Base-by-base conservation (phyloP, 805 yeast genomes). In the Naumovozyma baii region DNA sequence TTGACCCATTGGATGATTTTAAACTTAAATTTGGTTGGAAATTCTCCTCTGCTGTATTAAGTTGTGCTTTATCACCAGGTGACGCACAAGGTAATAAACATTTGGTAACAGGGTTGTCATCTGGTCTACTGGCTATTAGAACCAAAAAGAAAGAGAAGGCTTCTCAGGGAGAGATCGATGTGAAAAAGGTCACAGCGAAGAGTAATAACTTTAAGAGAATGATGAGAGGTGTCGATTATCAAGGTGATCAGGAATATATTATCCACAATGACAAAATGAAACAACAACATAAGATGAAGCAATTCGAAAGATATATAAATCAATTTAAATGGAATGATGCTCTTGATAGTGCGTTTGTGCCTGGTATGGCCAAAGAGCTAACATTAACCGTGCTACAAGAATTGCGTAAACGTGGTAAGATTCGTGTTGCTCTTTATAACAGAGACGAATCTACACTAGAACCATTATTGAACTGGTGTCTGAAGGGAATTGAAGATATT, bases 1-100 rank as follows among this genome's bases (percentile, higher is more conserved):
- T 90, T 59, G 96, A 88, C 61, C 75, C 84, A 30, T 64, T 73
- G 19, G 73, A 80, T 17, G 73, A 75, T 50, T 88, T 90, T 85
- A 83, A 81, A 44, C 95, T 90, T 44, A 84, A 82, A 59, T 90
- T 87, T 58, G 96, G 96, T 36, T 90, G 97, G 96, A 90, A 88
- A 63, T 90, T 83, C 56, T 95, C 96, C 28, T 86, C 90, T 18
- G 94, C 95, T 31, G 96, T 92, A 0, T 68, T 92, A 50, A 71
- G 85, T 51, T 79, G 95, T 57, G 97, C 88, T 12, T 81, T 85
- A 9, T 85, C 96, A 7, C 96, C 97, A 19, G 70, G 59, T 26
- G 57, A 50, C 34, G 54, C 59, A 4, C 57, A 54, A 39, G 61
- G 60, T 31, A 61, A 61, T 50, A 82, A 83, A 64, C 97, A 92